Evolutionary conservation across 2,329 filamentous ascomycete genomes (phyloP), one percentile per base, ranked within the genome.

Genomic region (Ploettnerulaceae sp.): DNA sequence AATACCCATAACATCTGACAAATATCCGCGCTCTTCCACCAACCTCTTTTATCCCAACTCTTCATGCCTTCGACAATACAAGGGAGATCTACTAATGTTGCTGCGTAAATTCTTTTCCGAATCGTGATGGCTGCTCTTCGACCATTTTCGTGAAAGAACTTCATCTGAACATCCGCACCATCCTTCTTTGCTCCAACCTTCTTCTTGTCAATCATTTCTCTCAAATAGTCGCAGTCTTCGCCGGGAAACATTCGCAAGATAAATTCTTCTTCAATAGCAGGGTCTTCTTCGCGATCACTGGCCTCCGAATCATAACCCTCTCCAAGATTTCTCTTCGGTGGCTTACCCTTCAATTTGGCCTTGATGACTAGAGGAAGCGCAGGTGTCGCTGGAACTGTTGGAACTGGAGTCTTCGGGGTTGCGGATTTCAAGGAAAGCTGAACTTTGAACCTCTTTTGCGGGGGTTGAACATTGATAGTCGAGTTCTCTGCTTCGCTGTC

Each of bases 271-370:
- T 97, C 91, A 51, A 95, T 87, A 1, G 85, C 77, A 0, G 93
- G 93, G 61, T 98, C 93, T 7, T 72, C 68, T 66, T 98, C 93
- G 11, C 84, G 81, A 62, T 97, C 93, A 45, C 89, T 93, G 9
- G 90, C 89, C 66, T 97, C 93, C 3, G 90, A 96, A 64, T 98
- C 93, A 67, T 97, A 98, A 6, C 91, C 93, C 46, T 95, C 89
- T 41, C 93, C 93, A 1, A 80, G 77, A 4, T 82, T 81, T 53
- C 87, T 78, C 24, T 77, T 71, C 5, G 86, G 84, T 1, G 79
- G 74, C 53, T 81, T 77, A n/a, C 83, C 84, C 57, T 82, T 80
- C 38, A 79, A 72, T 59, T 81, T 84, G 47, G 87, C 69, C 44
- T 77, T 77, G 46, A 82, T 3, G 7, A 37, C 26, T 3, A 38